Evolutionary conservation across 768 basidiomycete species (phyloP).

Genomic region (Scleroderma citrinum): DNA sequence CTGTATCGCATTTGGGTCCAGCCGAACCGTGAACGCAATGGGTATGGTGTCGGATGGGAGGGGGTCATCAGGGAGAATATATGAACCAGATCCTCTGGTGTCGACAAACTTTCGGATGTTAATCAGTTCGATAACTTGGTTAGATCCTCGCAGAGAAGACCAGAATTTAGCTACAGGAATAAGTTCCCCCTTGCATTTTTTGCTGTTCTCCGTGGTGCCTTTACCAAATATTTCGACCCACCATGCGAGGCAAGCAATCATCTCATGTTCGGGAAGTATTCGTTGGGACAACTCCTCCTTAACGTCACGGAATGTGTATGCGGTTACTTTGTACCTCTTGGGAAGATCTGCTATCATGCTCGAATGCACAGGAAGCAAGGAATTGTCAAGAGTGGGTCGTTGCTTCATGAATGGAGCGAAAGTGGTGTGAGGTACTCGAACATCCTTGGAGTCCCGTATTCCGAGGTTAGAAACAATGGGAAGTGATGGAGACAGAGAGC

Average conservation of each 20-base stretch:
- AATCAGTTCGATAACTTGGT: constrained; percentile 43
- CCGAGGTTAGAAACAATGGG: constrained; percentile 76
- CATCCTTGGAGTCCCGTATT: constrained; percentile 54
- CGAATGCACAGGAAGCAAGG: constrained; percentile 27
- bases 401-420: constrained; percentile 68
- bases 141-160: background rate
- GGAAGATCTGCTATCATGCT: constrained; percentile 59
- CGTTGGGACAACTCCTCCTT: constrained; percentile 61
- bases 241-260: constrained; percentile 80
- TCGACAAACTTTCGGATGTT: constrained; percentile 65
- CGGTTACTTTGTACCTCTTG: constrained; percentile 53
- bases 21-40: constrained; percentile 49
- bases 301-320: constrained; percentile 74
- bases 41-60: constrained; percentile 72
- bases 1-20: constrained; percentile 45
- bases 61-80: constrained; percentile 69
- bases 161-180: constrained; percentile 3
- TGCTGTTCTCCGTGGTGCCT: constrained; percentile 21
- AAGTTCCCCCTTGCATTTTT: constrained; percentile 23
- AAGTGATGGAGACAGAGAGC: constrained; percentile 43
- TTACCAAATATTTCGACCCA: constrained; percentile 44
- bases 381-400: constrained; percentile 51
- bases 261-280: constrained; percentile 62
- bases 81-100: constrained; percentile 41
- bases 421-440: constrained; percentile 64